Evolutionary conservation across 2,329 filamentous ascomycete genomes (phyloP), one percentile per base, ranked within the genome.

Genomic region (Geosmithia morbida): DNA sequence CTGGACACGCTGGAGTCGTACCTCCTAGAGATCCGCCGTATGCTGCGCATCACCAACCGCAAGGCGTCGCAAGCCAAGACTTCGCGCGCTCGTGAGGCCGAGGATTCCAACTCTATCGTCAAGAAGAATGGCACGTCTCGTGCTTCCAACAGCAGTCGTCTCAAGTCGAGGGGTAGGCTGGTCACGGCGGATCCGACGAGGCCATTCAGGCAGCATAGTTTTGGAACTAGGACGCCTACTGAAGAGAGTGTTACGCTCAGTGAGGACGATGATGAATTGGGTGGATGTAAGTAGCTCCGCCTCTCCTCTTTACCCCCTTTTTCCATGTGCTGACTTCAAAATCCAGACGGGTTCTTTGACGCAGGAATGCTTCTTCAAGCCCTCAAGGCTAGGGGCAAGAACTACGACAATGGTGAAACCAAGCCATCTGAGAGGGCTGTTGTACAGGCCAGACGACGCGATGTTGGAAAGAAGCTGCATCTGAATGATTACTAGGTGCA

Each of bases 261-360:
- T 54, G 88, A 94, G 57, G 85, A 89, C 57, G 85, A 89, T 64
- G 89, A 95, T 58, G 87, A 87, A 54, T 74, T 96, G 59, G 89
- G 89, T 54, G 89, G 90, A 64, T 96, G 89, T 95, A 78, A 82
- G 86, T 81, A 37, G 11, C 33, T 39, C 33, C n/a, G 16, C 14
- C 37, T 18, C 13, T 16, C 33, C 14, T 37, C 33, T 37, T 37
- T 37, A 3, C 3, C 13, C 13, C 11, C 5, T 37, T 5, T 37
- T 37, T 37, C 33, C 13, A 13, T 37, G 11, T 37, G 14, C 33
- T 37, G 11, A 37, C 13, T 11, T 11, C 13, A 43, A 8, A 3
- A 20, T 29, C n/a, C 59, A 95, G 89, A 96, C 70, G 90, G 90
- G 30, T 96, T 97, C 71, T 97, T 97, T 66, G 90, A 97, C 61